These are phyloP conservation scores for Saturnispora gosingensis DNA, from an alignment of 805 yeast genomes.

Conservation along the genomic window DNA sequence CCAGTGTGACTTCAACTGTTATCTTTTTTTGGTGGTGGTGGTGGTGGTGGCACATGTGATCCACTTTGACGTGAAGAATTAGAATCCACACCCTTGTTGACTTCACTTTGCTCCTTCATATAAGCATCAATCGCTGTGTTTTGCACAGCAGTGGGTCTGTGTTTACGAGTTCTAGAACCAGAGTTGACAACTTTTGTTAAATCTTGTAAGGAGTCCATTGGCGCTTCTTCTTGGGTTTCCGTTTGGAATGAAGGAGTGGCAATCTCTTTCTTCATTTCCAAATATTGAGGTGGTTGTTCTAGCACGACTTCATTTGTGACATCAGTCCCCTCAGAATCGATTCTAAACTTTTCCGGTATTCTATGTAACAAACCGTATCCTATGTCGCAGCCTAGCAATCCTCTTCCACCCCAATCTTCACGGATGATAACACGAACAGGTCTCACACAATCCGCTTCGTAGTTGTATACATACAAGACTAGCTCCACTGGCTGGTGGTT, in stretches of 20 bases:
- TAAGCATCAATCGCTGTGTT: slow-evolving; percentile 29
- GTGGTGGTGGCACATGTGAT: slow-evolving; percentile 4
- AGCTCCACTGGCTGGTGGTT: slow-evolving; percentile 17
- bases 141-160: slow-evolving; percentile 13
- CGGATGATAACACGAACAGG: slow-evolving; percentile 62
- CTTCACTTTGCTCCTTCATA: slow-evolving; percentile 34
- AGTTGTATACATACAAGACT: slow-evolving; percentile 73
- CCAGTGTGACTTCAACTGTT: neutral
- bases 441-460: slow-evolving; percentile 74
- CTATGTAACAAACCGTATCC: slow-evolving; percentile 83
- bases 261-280: neutral
- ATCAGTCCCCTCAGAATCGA: neutral
- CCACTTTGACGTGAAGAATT: neutral
- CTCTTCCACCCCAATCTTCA: slow-evolving; percentile 74
- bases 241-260: slow-evolving; percentile 2
- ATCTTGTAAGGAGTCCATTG: neutral
- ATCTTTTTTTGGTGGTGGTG: slow-evolving; percentile 1
- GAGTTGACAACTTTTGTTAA: slow-evolving; percentile 1
- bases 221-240: neutral
- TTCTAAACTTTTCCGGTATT: slow-evolving; percentile 52
- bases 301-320: neutral
- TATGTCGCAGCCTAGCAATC: slow-evolving; percentile 86
- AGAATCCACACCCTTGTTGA: slow-evolving; percentile 32
- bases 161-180: neutral
- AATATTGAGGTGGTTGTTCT: slow-evolving; percentile 5